A percentile compares a stretch with the other conserved stretches of the same genome.
These are phyloP conservation scores for Capronia coronata DNA, from an alignment of 2,329 filamentous ascomycete genomes.

Conservation along the genomic window DNA sequence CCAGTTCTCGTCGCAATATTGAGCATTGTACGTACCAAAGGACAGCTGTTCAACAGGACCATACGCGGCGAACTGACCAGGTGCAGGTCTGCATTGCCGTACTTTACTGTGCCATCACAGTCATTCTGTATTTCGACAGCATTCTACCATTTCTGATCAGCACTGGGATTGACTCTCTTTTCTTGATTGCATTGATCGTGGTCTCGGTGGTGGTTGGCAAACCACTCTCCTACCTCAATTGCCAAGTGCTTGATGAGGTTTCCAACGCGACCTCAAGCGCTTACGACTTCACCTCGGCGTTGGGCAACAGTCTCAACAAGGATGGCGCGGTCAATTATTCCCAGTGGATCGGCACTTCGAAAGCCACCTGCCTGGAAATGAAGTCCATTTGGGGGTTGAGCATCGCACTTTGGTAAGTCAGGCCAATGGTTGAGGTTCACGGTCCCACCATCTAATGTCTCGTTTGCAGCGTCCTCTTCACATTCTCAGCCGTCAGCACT, in stretches of 20 bases:
- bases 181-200: conserved; percentile 71
- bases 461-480: conserved; percentile 54
- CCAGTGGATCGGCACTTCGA: conserved; percentile 55
- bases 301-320: conserved; percentile 47
- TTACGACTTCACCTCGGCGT: conserved; percentile 49
- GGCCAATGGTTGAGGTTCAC: background rate
- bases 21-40: conserved; percentile 59
- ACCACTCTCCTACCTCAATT: conserved; percentile 72
- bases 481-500: conserved; percentile 54
- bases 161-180: conserved; percentile 57
- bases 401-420: conserved; percentile 63
- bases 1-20: conserved; percentile 71
- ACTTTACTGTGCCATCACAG: conserved; percentile 71
- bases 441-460: conserved; percentile 9
- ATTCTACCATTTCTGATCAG: conserved; percentile 68
- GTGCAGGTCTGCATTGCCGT: conserved; percentile 66
- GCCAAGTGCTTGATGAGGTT: conserved; percentile 50
- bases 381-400: conserved; percentile 82
- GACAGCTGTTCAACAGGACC: too few relatives aligned
- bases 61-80: background rate
- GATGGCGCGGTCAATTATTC: conserved; percentile 46
- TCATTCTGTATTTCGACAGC: conserved; percentile 73
- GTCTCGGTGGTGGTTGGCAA: conserved; percentile 71
- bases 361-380: conserved; percentile 69
- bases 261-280: conserved; percentile 44